Evolutionary conservation across 441 rosid genomes (phyloP), one percentile per base, ranked within the genome.

Genomic region (Eruca vesicaria): DNA sequence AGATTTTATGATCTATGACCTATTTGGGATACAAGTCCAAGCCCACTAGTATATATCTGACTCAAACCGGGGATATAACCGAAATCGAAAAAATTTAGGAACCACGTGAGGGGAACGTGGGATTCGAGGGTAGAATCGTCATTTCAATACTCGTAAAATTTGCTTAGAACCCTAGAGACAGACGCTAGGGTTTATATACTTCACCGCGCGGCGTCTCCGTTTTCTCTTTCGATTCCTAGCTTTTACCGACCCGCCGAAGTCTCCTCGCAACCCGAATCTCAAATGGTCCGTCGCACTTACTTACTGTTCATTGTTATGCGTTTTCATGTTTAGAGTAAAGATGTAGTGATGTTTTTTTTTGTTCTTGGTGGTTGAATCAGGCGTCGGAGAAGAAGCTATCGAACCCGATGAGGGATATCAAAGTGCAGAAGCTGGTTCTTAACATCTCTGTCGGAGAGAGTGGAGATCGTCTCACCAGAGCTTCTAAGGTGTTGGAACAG

Each of bases 401-500:
- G 68, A 92, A 88, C 75, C 93, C 95, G 9, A 91, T 91, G 95
- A 84, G 93, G 81, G 95, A 91, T 28, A 91, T 91, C 16, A 92
- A 89, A 69, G 97, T 92, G 31, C 94, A 92, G 80, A 92, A 92
- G 77, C 86, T 92, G 3, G 96, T 92, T 3, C 93, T 90, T 60
- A 90, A 90, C 79, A 89, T 90, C 79, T 92, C 96, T 80, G 94
- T 92, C 29, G 96, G 97, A 15, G 97, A 92, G 75, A 90, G 96
- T 36, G 94, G 97, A 21, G 97, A 92, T 87, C 91, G 94, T 71
- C 96, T 92, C 78, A 92, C 93, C 52, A 83, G 94, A 45, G 97
- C 97, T 38, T 83, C 96, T 60, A 92, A 92, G 94, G 96, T 91
- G 71, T 80, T 91, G 68, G 96, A 92, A 79, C 97, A 92, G 66